Evolutionary conservation across 106 monocot species (phyloP), one percentile per base, ranked within the genome.

Genomic region (Dioscorea zingiberensis): DNA sequence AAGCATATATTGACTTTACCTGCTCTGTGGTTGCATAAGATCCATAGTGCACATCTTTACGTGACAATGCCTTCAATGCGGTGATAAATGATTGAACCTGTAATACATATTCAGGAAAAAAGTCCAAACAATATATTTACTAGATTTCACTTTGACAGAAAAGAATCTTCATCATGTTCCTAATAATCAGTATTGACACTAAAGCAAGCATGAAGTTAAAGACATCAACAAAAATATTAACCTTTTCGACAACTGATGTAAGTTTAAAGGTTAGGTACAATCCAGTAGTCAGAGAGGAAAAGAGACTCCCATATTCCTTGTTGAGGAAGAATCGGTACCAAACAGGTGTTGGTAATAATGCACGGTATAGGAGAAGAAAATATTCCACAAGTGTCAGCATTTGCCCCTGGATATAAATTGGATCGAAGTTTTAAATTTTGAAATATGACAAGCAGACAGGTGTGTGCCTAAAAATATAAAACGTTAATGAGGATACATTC

Each of bases 241-340:
- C 94, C 90, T 94, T 87, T 56, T 90, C 90, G 59, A 94, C 82
- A 60, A 87, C 79, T 58, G 90, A 94, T 17, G 94, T 94, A 71
- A 94, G 73, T 75, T 94, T 94, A 72, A 90, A 94, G 47, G 90
- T 94, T 48, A 94, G 74, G 58, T 94, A 94, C 25, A 94, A 60
- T 23, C 94, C 90, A 21, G 94, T 94, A 21, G 80, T 94, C 48
- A 90, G 84, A 78, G 94, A 90, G 29, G 94, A 94, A 74, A 94
- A 90, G 3, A 90, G 84, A 61, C 86, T 84, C 4, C 94, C 94
- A 65, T 90, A 94, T 69, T 90, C 94, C 63, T 87, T 90, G 77
- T 94, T 90, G 47, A 94, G 79, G 74, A 94, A 94, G 74, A 94
- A 94, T 17, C 94, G 84, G 48, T 90, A 90, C 90, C 94, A 94